A percentile compares a stretch with the other conserved stretches of the same genome.
Conservation (phyloP, 805 yeast species). For the Yarrowia bubula region DNA sequence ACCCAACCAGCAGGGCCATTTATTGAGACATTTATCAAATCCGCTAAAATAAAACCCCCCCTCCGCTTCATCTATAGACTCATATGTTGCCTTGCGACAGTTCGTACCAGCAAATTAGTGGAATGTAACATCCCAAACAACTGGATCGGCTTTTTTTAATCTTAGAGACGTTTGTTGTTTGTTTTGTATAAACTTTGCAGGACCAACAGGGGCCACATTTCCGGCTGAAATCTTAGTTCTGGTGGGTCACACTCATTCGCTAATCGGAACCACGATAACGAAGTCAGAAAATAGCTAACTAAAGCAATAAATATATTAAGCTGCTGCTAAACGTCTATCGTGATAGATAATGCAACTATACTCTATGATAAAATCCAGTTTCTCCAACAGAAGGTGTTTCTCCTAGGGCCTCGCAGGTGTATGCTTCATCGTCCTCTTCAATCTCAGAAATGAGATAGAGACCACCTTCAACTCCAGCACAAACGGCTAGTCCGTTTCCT, state of each 20-base stretch:
- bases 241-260: no score
- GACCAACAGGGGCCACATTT: neutral
- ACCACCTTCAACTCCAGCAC: conserved; percentile 23
- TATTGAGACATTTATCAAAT: no score
- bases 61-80: no score
- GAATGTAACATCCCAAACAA: neutral
- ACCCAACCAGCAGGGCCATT: neutral
- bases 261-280: no score
- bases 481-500: neutral
- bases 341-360: neutral
- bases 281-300: no score
- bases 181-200: no score
- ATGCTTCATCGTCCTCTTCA: neutral
- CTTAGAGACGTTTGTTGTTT: no score
- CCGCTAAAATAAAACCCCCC: no score
- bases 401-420: neutral
- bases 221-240: no score
- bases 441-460: conserved; percentile 18
- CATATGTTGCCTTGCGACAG: no score
- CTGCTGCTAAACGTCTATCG: neutral
- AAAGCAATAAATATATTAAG: neutral
- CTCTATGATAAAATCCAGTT: neutral
- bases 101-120: no score
- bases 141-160: neutral
- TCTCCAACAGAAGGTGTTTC: neutral